These are phyloP conservation scores for Lepidium africanum DNA, from an alignment of 345 rosid species.

Conservation along the genomic window DNA sequence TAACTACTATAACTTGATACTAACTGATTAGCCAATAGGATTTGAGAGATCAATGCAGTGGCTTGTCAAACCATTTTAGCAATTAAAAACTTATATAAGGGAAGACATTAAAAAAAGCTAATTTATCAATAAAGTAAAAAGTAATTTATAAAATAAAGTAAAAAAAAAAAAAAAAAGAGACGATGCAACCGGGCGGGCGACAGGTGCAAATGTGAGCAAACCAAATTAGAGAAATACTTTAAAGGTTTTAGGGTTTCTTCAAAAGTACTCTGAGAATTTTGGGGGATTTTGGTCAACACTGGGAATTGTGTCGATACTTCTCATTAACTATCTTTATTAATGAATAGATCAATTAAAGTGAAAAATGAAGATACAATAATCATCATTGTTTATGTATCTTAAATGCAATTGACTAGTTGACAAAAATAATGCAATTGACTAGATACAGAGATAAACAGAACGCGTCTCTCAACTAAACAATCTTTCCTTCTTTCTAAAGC, in stretches of 20 bases:
- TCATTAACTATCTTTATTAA: conserved; percentile 10
- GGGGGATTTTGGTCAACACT: conserved; percentile 41
- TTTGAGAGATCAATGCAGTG: not conserved
- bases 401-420: conserved; percentile 24
- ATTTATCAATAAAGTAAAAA: not conserved
- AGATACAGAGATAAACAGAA: not conserved
- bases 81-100: not conserved
- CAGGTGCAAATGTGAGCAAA: not conserved
- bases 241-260: conserved; percentile 24
- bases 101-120: not conserved
- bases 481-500: conserved; percentile 15
- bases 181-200: conserved; percentile 28
- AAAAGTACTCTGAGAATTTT: conserved; percentile 22
- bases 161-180: not conserved
- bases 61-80: not conserved
- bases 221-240: too few species aligned
- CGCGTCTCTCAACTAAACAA: conserved; percentile 4
- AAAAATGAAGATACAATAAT: conserved; percentile 5
- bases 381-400: conserved; percentile 17
- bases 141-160: not conserved
- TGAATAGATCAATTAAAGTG: conserved; percentile 9
- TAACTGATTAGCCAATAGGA: not conserved
- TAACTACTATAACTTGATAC: too few species aligned
- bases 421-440: conserved; percentile 19
- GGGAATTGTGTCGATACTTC: conserved; percentile 39